Base-by-base conservation (phyloP, 331 rosid genomes). In the Ulmus americana region DNA sequence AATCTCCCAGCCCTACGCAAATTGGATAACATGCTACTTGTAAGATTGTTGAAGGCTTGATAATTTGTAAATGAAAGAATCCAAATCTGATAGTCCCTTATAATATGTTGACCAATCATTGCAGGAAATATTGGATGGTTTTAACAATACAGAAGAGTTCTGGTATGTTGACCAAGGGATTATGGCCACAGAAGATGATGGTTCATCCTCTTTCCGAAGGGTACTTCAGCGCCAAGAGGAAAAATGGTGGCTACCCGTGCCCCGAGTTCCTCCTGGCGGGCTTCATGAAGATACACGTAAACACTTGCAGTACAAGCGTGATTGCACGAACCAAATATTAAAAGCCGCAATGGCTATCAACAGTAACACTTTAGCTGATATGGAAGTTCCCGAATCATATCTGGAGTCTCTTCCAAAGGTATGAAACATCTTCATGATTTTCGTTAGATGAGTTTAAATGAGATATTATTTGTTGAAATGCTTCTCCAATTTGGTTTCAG, bases 181-280 rank as follows among this genome's bases (percentile, higher is more conserved):
- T 70, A 69, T 82, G 38, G 81, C 95, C 58, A 81, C 81, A 13
- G 95, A 87, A 39, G 74, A 64, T 9, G 90, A 81, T 68, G 88
- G 88, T 10, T 83, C 95, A 51, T 76, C 88, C 54, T 82, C 96
- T 61, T 84, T 85, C 55, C 75, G 79, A 57, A 83, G 77, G 79
- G 83, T 83, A 2, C 88, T 86, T 49, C 85, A 94, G 67, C 83
- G 96, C 11, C 96, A 90, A 68, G 97, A 94, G 66, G 99, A 85
- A 58, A 94, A 90, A 65, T 90, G 99, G 97, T 94, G 97, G 99
- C 88, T 94, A 60, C 97, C 97, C 6, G 96, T 90, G 6, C 99
- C 97, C 7, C 85, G 90, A 51, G 95, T 87, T 54, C 97, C 99
- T 70, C 74, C 95, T 5, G 84, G 87, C 10, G 99, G 97, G 48